Base-by-base conservation (phyloP, 1,284 basidiomycete genomes). In the Ustilago tritici region DNA sequence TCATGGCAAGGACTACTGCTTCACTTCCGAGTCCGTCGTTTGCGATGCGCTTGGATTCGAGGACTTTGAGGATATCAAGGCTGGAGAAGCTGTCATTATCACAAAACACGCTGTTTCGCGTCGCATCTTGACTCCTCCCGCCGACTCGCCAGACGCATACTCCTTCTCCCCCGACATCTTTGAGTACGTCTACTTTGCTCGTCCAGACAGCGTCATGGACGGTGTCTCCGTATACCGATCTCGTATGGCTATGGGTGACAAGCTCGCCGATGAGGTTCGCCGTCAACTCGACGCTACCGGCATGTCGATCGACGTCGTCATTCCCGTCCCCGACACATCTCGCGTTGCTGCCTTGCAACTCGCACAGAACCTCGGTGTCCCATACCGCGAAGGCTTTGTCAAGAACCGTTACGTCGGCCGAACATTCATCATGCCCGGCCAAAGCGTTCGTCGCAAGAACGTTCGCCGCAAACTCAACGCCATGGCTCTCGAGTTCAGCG, bases 371-470 rank as follows among this genome's bases (percentile, higher is more conserved):
- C 89, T 99, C 57, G 87, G 90, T 17, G 89, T 99, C 36, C 96
- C 97, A 3, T 99, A 99, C 88, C 91, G 97, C 56, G 97, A 99
- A 88, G 97, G 97, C 3, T 99, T 99, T 87, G 92, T 99, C 82
- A 99, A 99, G 89, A 99, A 99, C 87, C 92, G 97, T 54, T 99
- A 99, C 88, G 94, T 99, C 55, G 97, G 96, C 3, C 89, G 97
- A 73, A 99, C 97, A 0, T 99, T 99, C 87, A 99, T 99, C 88
- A 99, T 99, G 97, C 96, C 97, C 9, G 97, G 96, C 31, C 97
- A 99, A 65, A 75, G 72, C 41, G 70, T 81, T 81, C 94, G 94
- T 84, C 91, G 90, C 80, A 98, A 96, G 89, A 99, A 97, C 85
- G 97, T 99, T 15, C 90, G 97, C 68, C 90, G 93, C 78, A 99